Base-by-base conservation (phyloP, 805 yeast genomes). In the Debaryomyces hansenii region DNA sequence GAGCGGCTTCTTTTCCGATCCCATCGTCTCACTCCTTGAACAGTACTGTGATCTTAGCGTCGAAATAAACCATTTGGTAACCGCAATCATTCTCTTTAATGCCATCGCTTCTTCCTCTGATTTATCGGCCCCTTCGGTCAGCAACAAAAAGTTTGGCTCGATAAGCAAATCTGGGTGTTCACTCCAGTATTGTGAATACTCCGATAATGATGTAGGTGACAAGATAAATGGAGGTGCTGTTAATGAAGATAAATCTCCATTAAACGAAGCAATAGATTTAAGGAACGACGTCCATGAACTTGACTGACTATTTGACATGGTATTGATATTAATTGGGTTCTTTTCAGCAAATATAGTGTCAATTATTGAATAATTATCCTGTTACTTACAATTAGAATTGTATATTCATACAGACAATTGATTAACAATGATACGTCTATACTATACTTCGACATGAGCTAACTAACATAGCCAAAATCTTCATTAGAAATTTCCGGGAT, bases 171-270 rank as follows among this genome's bases (percentile, higher is more conserved):
- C 92, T 18, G 91, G 90, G 60, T 89, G 92, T 63, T 91, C 96
- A 40, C 90, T 89, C 97, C 99, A 94, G 70, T 89, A 94, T 66
- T 89, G 92, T 18, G 97, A 87, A 69, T 88, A 94, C 72, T 94
- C 99, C 29, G 82, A 82, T 57, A 90, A 76, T 2, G 97, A 91
- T 5, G 87, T 84, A 20, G 97, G 90, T 4, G 96, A 89, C 53
- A 94, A 75, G 54, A 94, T 94, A 70, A 92, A 94, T 7, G 98
- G 97, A 15, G 99, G 99, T 3, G 99, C 99, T 2, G 99, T 91
- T 61, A 94, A 73, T 3, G 96, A 83, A 15, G 97, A 89, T 52
- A 94, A 74, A 64, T 94, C 99, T 37, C 97, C 97, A 56, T 90
- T 90, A 68, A 89, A 92, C 4, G 95, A 82, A 28, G 97, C 94